Base-by-base conservation (phyloP, 1,284 basidiomycete genomes). In the Cystobasidiaceae sp. region DNA sequence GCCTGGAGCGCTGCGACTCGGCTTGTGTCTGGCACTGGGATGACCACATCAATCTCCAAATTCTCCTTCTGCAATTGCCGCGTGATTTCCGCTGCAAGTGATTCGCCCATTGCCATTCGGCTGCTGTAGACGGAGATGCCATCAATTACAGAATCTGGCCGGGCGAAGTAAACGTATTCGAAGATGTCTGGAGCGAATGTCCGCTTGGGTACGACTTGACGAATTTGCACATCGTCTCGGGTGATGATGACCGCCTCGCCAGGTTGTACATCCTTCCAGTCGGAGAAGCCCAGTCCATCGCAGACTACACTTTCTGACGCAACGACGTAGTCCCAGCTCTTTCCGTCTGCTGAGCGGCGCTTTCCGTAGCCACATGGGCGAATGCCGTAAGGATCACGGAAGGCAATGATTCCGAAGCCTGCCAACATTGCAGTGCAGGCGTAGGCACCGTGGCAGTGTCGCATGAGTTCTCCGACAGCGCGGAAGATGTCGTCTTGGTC, bases 401-500 rank as follows among this genome's bases (percentile, higher is more conserved):
- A 99, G 0, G 90, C 96, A 74, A 99, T 93, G 72, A 98, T 88
- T 5, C 96, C 96, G 77, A 98, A 98, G 43, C 96, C 96, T 45
- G 96, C 96, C 39, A 99, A 84, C 94, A 98, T 97, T 27, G 90
- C 93, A 21, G 93, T 88, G 76, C 94, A 97, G 0, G 93, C 93
- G 79, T 97, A 99, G 3, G 90, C 94, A 64, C 96, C 96, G 74
- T 84, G 87, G 75, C 86, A 88, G 71, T 92, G 86, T 67, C 83
- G 80, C 89, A 96, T 97, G 76, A 97, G 82, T 30, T 87, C 87
- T 27, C 88, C 83, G 67, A 97, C 86, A 44, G 96, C 96, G 21
- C 86, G 90, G 79, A 98, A 98, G 73, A 98, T 96, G 79, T 99
- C 96, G 75, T 99, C 96, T 77, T 97, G 93, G 76, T 98, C 97